Evolutionary conservation across 2,329 filamentous ascomycete genomes (phyloP).

Genomic region (Calonectria pteridis): DNA sequence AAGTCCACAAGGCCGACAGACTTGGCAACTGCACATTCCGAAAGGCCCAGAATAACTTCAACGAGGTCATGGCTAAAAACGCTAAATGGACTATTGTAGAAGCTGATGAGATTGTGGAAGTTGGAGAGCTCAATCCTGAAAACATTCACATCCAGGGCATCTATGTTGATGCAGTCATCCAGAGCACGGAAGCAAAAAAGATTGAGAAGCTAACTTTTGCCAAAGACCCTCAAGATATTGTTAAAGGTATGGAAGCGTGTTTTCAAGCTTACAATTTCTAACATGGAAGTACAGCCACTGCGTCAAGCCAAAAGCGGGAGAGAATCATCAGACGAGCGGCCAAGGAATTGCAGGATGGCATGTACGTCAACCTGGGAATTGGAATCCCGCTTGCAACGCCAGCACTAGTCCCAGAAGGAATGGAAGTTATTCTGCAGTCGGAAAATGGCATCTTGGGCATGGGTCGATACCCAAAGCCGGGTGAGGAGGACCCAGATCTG

Average conservation of each 20-base stretch:
- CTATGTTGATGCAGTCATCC: background rate
- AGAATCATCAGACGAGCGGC: background rate
- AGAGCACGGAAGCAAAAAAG: background rate
- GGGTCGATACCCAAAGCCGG: background rate
- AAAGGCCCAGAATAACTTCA: background rate
- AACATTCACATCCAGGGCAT: background rate
- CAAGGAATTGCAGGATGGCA: background rate
- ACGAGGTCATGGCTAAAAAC: background rate
- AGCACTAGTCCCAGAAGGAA: background rate
- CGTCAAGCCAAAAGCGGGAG: background rate
- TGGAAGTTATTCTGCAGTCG: background rate
- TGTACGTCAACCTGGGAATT: background rate
- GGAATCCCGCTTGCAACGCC: background rate
- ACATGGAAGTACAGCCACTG: background rate
- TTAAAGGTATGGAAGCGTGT: background rate
- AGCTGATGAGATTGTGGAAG: background rate
- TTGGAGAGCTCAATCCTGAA: background rate
- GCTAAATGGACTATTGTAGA: background rate
- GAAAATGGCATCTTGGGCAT: constrained; percentile 1
- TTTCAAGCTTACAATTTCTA: background rate
- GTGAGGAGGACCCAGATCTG: background rate
- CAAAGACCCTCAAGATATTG: background rate
- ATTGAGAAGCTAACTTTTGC: background rate
- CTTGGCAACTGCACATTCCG: background rate
- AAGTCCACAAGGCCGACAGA: background rate